These are phyloP conservation scores for Boletus vermiculosoides DNA, from an alignment of 768 basidiomycete genomes.

Conservation along the genomic window DNA sequence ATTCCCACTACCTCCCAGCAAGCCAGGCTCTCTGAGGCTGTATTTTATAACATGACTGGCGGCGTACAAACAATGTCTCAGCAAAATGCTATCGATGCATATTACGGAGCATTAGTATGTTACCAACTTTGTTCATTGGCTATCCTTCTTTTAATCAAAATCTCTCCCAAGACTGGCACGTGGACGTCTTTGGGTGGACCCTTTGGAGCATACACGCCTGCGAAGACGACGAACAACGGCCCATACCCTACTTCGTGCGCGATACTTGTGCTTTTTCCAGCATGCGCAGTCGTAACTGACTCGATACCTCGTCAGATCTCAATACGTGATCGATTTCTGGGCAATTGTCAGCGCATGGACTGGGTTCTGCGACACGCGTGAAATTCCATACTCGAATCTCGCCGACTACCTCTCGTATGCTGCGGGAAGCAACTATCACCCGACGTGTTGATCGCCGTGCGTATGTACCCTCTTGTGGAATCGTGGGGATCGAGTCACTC, in stretches of 20 bases:
- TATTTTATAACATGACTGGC: conserved; percentile 22
- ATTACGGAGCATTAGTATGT: conserved; percentile 20
- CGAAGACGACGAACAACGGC: conserved; percentile 13
- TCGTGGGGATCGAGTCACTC: too few relatives aligned
- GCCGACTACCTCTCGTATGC: conserved; percentile 26
- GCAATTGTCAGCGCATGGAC: conserved; percentile 24
- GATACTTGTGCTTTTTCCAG: neutral
- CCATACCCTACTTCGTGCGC: conserved; percentile 17
- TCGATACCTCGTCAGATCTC: neutral
- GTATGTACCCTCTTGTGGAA: too few relatives aligned
- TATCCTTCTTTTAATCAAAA: too few relatives aligned
- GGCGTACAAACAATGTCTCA: conserved; percentile 20
- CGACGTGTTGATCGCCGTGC: conserved; percentile 7
- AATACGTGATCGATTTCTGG: conserved; percentile 26
- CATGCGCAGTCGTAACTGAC: neutral
- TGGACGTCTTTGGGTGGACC: conserved; percentile 8
- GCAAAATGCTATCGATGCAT: conserved; percentile 22
- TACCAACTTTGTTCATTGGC: neutral
- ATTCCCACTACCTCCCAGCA: conserved; percentile 14
- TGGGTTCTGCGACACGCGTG: conserved; percentile 18
- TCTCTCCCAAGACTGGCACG: conserved; percentile 12
- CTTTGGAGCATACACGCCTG: neutral
- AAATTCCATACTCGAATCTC: conserved; percentile 24
- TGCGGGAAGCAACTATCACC: conserved; percentile 13
- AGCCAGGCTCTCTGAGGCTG: conserved; percentile 14